A percentile compares a stretch with the other conserved stretches of the same genome.
phyloP scores from a whole-genome alignment of 2,329 filamentous ascomycete genomes.

The Neofusicoccum laricinum region DNA sequence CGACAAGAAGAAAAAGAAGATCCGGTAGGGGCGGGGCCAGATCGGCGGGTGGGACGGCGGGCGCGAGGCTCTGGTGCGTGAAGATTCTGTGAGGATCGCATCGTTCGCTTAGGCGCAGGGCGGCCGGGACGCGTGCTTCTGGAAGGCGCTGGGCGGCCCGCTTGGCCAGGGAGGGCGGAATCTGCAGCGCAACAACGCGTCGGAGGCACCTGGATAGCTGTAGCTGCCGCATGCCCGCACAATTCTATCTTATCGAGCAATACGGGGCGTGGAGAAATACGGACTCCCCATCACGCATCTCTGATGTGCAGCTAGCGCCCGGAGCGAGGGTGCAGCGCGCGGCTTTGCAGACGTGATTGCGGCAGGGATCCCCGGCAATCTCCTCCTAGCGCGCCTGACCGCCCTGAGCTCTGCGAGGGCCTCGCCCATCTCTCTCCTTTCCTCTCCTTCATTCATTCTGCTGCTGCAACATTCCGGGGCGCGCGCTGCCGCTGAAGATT shows the following conservation, averaged over 20 bases:
- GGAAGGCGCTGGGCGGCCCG: neutral
- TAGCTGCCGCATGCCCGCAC: neutral
- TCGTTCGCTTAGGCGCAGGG: conserved; percentile 8
- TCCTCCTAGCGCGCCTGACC: conserved; percentile 1
- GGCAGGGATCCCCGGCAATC: conserved; percentile 9
- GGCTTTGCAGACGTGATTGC: neutral
- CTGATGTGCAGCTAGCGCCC: conserved; percentile 12
- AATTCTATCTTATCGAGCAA: conserved; percentile 11
- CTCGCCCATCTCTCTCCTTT: conserved; percentile 8
- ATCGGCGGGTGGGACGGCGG: neutral
- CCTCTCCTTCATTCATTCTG: neutral
- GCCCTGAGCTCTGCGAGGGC: neutral
- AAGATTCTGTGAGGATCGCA: neutral
- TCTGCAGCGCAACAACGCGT: neutral
- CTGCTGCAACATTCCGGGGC: neutral
- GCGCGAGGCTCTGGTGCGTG: neutral
- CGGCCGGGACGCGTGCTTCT: neutral
- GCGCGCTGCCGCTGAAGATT: neutral
- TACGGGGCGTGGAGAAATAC: conserved; percentile 14
- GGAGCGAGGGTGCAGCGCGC: conserved; percentile 2
- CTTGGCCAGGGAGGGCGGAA: neutral
- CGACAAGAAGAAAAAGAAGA: conserved; percentile 41
- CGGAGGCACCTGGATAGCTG: neutral
- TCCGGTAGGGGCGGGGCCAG: conserved; percentile 24
- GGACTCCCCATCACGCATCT: neutral